Base-by-base conservation (phyloP, 495 filamentous ascomycete species). In the Tuber borchii region DNA sequence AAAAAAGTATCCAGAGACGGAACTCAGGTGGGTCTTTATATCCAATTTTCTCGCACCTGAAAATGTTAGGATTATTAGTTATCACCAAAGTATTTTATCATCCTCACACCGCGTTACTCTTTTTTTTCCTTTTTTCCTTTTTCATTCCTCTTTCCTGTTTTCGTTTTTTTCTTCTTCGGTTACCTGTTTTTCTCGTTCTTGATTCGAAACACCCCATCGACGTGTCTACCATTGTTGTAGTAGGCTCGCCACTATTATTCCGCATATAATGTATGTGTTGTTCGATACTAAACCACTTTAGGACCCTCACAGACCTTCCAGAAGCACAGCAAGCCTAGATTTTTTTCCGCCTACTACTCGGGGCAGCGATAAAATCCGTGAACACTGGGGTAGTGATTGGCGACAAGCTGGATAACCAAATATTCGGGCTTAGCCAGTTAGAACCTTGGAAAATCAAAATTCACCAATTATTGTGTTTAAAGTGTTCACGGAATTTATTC, bases 291-390 rank as follows among this genome's bases (percentile, higher is more conserved):
- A 56, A 65, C 56, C 56, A 65, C n/a, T 26, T 31, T 31, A 22
- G 48, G n/a, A 56, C 8, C n/a, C 56, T 65, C 26, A 31, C 26
- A 65, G 14, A 31, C 26, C 56, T 65, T 65, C 56, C 26, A 65
- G 56, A 65, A 65, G 12, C 14, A 6, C 56, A 65, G 34, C 12
- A 31, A 9, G 56, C 16, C 39, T 31, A 65, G 56, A 34, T 34
- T 65, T 65, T 65, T 37, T 65, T 56, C 56, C 56, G 56, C 56
- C 56, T 65, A 65, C 39, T 37, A n/a, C n/a, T n/a, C n/a, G n/a
- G n/a, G n/a, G n/a, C n/a, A n/a, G n/a, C n/a, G n/a, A n/a, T n/a
- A n/a, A n/a, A n/a, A n/a, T n/a, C n/a, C n/a, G n/a, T n/a, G n/a
- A n/a, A n/a, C n/a, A n/a, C n/a, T n/a, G n/a, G n/a, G n/a, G n/a